phyloP scores from a whole-genome alignment of 2,329 filamentous ascomycete genomes.

The Exserohilum turcica region DNA sequence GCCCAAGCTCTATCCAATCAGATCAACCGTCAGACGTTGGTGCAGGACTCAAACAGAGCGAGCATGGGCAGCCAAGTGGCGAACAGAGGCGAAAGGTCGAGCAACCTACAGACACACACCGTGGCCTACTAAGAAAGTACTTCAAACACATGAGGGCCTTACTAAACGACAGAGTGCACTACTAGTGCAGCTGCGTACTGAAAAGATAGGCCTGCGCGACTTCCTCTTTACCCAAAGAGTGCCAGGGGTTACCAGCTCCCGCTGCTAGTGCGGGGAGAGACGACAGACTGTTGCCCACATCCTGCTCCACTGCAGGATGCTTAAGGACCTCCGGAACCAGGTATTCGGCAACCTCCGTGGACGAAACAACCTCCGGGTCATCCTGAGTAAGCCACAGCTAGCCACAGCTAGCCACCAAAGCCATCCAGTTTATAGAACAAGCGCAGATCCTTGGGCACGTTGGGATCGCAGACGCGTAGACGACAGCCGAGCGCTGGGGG shows the following conservation, averaged over 20 bases:
- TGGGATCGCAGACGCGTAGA: constrained; percentile 11
- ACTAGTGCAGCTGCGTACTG: constrained; percentile 17
- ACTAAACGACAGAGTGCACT: constrained; percentile 20
- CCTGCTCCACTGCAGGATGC: constrained; percentile 15
- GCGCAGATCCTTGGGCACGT: constrained; percentile 27
- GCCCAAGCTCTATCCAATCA: constrained; percentile 5
- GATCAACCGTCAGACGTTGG: constrained; percentile 11
- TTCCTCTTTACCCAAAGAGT: constrained; percentile 22
- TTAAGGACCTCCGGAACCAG: constrained; percentile 20
- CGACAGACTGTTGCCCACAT: constrained; percentile 22
- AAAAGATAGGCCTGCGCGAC: not conserved
- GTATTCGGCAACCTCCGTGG: constrained; percentile 18
- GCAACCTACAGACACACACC: constrained; percentile 15
- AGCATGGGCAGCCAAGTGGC: constrained; percentile 10
- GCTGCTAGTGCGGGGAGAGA: constrained; percentile 20
- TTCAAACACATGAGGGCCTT: constrained; percentile 17
- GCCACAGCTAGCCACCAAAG: constrained; percentile 24
- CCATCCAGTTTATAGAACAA: constrained; percentile 22
- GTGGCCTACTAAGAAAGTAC: constrained; percentile 15
- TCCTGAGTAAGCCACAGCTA: constrained; percentile 18
- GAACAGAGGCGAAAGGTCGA: constrained; percentile 10
- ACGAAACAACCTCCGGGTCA: constrained; percentile 20
- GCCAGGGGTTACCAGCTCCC: constrained; percentile 13
- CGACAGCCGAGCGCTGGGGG: constrained; percentile 15
- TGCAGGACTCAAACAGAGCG: constrained; percentile 10